Conservation (phyloP, 768 basidiomycete genomes). For the Calocera viscosa region DNA sequence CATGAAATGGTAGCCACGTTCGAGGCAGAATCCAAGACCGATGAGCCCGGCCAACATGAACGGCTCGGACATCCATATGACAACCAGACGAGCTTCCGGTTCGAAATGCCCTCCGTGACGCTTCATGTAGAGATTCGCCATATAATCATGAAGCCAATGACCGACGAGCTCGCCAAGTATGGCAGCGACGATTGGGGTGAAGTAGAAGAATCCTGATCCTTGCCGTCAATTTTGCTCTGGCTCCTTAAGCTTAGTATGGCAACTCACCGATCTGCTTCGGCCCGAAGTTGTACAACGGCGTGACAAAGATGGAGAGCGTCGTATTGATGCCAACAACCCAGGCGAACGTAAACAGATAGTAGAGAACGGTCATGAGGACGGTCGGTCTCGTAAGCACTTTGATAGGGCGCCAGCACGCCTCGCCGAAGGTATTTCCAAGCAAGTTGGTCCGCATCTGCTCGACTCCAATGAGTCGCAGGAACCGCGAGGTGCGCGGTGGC, state of each 20-base stretch:
- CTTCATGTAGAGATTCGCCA: slow-evolving; percentile 36
- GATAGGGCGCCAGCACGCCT: background rate
- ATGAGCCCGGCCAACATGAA: background rate
- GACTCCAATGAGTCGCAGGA: slow-evolving; percentile 1
- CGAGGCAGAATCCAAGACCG: background rate
- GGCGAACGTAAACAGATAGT: slow-evolving; percentile 3
- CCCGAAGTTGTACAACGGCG: background rate
- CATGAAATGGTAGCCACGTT: background rate
- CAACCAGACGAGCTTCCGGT: slow-evolving; percentile 43
- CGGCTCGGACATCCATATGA: background rate
- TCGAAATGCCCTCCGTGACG: slow-evolving; percentile 47
- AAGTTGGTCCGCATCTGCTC: background rate
- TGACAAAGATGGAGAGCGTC: background rate
- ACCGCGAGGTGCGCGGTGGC: background rate
- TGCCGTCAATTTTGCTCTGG: background rate
- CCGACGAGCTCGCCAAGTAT: slow-evolving; percentile 44
- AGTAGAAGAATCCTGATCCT: background rate
- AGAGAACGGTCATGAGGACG: background rate
- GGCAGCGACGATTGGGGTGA: slow-evolving; percentile 30
- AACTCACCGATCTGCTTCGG: background rate
- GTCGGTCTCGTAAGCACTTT: background rate
- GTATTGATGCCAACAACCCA: slow-evolving; percentile 5
- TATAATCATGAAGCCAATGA: slow-evolving; percentile 42
- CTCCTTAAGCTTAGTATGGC: background rate
- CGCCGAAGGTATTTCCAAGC: background rate